These are phyloP conservation scores for Rostrohypoxylon terebratum DNA, from an alignment of 495 filamentous ascomycete species.

Conservation along the genomic window DNA sequence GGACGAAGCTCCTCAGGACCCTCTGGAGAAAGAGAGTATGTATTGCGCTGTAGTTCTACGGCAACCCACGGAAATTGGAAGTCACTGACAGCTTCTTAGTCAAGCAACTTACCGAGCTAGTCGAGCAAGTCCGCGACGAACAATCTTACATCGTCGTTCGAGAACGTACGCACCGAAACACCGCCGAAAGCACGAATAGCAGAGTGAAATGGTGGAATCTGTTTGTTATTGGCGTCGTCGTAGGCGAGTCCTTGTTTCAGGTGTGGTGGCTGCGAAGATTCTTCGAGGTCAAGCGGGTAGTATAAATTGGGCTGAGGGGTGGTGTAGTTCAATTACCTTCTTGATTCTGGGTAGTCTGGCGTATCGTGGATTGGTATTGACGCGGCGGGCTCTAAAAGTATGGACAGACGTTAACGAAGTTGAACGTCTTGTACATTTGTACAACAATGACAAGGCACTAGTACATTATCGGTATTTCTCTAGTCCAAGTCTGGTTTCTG, in stretches of 20 bases:
- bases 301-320: constrained; percentile 34
- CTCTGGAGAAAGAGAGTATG: constrained; percentile 87
- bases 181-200: constrained; percentile 96
- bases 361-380: constrained; percentile 41
- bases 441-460: constrained; percentile 34
- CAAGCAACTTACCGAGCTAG: constrained; percentile 82
- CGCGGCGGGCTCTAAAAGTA: constrained; percentile 27
- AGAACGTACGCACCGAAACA: constrained; percentile 96
- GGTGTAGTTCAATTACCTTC: constrained; percentile 22
- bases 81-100: constrained; percentile 63
- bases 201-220: constrained; percentile 99
- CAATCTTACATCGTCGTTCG: constrained; percentile 96
- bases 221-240: constrained; percentile 89
- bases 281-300: constrained; percentile 81
- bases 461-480: constrained; percentile 6
- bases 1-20: constrained; percentile 83
- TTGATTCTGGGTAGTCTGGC: constrained; percentile 45
- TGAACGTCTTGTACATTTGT: constrained; percentile 33
- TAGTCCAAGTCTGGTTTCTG: neutral
- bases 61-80: neutral
- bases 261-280: constrained; percentile 99
- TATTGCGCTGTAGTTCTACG: neutral
- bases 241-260: constrained; percentile 95
- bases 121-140: constrained; percentile 95
- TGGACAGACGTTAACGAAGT: constrained; percentile 20